These are phyloP conservation scores for Setaria viridis DNA, from an alignment of 202 grass and related monocot species.

Conservation along the genomic window DNA sequence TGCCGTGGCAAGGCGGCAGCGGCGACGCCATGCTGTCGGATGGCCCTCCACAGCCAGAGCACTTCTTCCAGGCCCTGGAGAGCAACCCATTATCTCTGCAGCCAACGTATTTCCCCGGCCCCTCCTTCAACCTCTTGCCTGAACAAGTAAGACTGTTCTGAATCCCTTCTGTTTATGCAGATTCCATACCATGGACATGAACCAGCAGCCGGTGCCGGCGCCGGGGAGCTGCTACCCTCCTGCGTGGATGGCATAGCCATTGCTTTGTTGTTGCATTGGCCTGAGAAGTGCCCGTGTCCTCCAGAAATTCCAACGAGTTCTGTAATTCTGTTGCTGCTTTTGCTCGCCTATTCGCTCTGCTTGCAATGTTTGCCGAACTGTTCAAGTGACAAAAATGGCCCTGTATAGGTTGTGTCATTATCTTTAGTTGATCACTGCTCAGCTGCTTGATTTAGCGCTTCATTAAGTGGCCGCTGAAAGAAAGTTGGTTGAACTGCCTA, in stretches of 20 bases:
- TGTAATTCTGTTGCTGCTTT: neutral
- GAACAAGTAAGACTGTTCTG: neutral
- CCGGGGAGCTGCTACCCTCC: constrained; percentile 16
- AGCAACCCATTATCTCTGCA: constrained; percentile 42
- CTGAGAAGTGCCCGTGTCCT: neutral
- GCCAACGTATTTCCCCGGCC: constrained; percentile 36
- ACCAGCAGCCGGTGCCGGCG: constrained; percentile 30
- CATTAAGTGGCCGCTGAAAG: neutral
- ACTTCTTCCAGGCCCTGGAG: constrained; percentile 50
- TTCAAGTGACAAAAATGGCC: neutral
- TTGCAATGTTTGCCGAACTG: constrained; percentile 14
- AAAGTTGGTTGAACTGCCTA: neutral
- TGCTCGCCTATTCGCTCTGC: neutral
- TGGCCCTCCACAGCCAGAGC: constrained; percentile 53
- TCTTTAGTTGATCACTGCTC: neutral
- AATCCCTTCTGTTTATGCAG: constrained; percentile 19
- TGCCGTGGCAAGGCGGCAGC: constrained; percentile 33
- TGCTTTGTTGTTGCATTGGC: neutral
- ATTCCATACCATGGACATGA: constrained; percentile 37
- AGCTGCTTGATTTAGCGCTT: constrained; percentile 10
- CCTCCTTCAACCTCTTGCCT: too few relatives aligned
- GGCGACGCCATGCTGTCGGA: constrained; percentile 13
- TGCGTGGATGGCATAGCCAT: constrained; percentile 50
- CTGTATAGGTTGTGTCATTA: constrained; percentile 20
- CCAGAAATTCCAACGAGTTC: neutral